Percentiles rank a stretch among this genome's conserved stretches.
Conservation (phyloP, 768 basidiomycete species). For the Trametes meyenii region DNA sequence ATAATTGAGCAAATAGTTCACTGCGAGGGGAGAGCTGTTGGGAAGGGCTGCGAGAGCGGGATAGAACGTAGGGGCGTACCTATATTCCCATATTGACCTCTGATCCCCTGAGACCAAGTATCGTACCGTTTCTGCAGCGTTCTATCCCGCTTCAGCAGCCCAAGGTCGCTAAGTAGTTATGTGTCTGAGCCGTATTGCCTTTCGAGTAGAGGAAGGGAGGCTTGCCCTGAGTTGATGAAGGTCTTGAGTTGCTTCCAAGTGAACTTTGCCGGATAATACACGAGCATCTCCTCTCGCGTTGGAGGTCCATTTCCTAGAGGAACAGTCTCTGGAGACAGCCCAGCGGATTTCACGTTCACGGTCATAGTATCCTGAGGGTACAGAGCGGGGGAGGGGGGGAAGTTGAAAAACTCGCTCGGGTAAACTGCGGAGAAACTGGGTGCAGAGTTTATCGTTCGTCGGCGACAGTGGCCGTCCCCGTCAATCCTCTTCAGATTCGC, state of each 20-base stretch:
- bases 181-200: not conserved
- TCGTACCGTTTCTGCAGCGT: slow-evolving; percentile 70
- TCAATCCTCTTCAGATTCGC: no score
- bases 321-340: slow-evolving; percentile 19
- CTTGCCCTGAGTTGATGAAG: slow-evolving; percentile 79
- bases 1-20: slow-evolving; percentile 68
- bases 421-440: no score
- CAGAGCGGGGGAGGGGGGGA: not conserved
- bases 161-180: slow-evolving; percentile 62
- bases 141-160: slow-evolving; percentile 74
- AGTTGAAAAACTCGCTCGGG: no score
- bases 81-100: slow-evolving; percentile 62
- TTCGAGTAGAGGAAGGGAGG: not conserved
- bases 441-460: no score
- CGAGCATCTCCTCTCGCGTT: slow-evolving; percentile 64
- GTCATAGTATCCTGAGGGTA: slow-evolving; percentile 1
- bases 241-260: slow-evolving; percentile 77
- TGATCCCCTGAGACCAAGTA: slow-evolving; percentile 57
- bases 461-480: no score
- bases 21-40: slow-evolving; percentile 38
- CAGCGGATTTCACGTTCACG: not conserved
- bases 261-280: slow-evolving; percentile 73
- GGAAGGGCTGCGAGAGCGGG: no score
- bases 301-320: slow-evolving; percentile 54
- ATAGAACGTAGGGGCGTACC: slow-evolving; percentile 44